Percentiles rank a stretch among this genome's conserved stretches.
Conservation (phyloP, 2,329 filamentous ascomycete species). For the Pseudogymnoascus sp. region DNA sequence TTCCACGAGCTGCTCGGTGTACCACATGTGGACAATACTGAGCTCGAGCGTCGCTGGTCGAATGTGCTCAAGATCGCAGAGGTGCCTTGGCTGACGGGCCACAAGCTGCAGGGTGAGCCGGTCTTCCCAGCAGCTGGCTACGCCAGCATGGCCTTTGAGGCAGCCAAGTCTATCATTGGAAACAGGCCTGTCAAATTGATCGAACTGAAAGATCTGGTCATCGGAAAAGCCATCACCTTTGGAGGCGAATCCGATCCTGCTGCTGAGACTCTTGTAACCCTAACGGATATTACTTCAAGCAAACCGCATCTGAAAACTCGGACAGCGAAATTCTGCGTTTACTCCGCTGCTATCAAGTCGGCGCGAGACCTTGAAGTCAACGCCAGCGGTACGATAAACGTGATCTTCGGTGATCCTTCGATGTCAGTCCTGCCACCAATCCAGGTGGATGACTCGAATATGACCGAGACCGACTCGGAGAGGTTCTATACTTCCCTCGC, state of each 20-base stretch:
- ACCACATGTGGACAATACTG: neutral
- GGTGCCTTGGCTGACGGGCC: conserved; percentile 9
- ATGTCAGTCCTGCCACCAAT: too few species aligned
- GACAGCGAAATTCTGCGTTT: too few species aligned
- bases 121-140: conserved; percentile 43
- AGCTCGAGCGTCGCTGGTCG: neutral
- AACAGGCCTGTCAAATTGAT: neutral
- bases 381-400: too few species aligned
- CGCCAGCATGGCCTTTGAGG: conserved; percentile 41
- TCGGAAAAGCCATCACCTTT: conserved; percentile 14
- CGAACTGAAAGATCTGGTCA: conserved; percentile 14
- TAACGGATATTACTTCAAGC: neutral
- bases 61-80: neutral
- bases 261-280: conserved; percentile 3
- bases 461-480: neutral
- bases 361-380: too few species aligned
- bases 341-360: too few species aligned
- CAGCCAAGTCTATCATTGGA: conserved; percentile 24
- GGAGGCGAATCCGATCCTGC: conserved; percentile 7
- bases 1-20: conserved; percentile 17
- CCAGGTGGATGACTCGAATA: neutral
- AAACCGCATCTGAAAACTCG: too few species aligned
- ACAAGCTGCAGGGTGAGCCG: conserved; percentile 12
- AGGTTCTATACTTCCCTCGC: neutral
- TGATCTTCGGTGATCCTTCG: too few species aligned